Evolutionary conservation across 2,329 filamentous ascomycete species (phyloP), one percentile per base, ranked within the genome.

Genomic region (Cordyceps javanica): DNA sequence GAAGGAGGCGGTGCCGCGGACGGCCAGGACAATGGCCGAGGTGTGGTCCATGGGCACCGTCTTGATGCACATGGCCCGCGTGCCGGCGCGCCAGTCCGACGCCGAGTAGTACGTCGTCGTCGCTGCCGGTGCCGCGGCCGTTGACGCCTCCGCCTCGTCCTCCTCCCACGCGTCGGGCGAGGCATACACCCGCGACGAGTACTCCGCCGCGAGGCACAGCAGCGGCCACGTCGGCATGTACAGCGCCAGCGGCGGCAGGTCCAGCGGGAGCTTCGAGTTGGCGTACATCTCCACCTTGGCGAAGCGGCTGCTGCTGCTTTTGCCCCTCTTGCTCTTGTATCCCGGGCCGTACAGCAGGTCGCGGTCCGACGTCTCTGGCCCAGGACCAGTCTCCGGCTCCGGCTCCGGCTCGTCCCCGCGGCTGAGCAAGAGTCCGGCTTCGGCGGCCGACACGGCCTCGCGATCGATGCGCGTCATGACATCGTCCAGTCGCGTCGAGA

Each of bases 1-100:
- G 64, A 94, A 89, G 7, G 83, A 88, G 25, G 90, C 84, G 0
- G 86, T 91, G 21, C 91, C 91, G 21, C 91, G 83, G 61, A 96
- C 89, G 14, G 91, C 90, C 65, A 96, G 89, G 11, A 95, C 87
- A 57, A 96, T 87, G 19, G 87, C 86, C 67, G 89, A 84, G 74
- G 87, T 85, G 65, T 90, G 79, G 66, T 94, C 90, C 68, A 91
- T 83, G 1, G 89, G 84, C 0, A 92, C 80, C 0, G 87, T 90
- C 67, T 92, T 93, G 67, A 95, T 86, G 16, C 89, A 85, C 86
- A 93, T 93, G 25, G 90, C 88, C 68, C 92, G 93, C 1, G 89
- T 88, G n/a, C 89, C 89, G 3, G 81, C 78, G 21, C 79, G 78
- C 80, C 86, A 89, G 69, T 91, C 84, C 3, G 88, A 83, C 36